Conservation (phyloP, 352 stramenopile genomes). For the Phytophthora parvispora region DNA sequence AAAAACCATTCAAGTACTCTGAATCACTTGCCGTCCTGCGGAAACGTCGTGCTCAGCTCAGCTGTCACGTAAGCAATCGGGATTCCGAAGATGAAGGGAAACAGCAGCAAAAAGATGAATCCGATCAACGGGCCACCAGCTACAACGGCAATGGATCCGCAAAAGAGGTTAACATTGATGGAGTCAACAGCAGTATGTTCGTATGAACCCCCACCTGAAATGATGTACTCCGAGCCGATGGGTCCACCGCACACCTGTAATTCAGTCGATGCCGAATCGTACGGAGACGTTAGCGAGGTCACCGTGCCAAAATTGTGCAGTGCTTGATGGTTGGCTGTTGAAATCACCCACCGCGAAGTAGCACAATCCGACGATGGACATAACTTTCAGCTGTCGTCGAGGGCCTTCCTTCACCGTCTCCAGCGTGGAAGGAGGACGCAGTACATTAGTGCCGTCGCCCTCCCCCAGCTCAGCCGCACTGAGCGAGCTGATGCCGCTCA, state of each 20-base stretch:
- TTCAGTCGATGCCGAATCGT: neutral
- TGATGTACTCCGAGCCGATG: constrained; percentile 56
- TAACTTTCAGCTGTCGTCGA: constrained; percentile 62
- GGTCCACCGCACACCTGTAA: constrained; percentile 42
- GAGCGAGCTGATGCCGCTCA: constrained; percentile 23
- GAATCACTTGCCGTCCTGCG: constrained; percentile 62
- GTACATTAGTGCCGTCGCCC: constrained; percentile 14
- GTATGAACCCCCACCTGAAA: constrained; percentile 33
- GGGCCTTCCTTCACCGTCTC: constrained; percentile 52
- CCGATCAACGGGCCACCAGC: constrained; percentile 72
- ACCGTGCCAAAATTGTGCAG: neutral
- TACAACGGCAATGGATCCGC: constrained; percentile 3
- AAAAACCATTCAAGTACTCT: neutral
- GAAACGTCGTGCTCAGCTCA: constrained; percentile 93
- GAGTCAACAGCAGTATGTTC: neutral
- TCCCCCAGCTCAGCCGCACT: constrained; percentile 46
- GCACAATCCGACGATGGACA: constrained; percentile 66
- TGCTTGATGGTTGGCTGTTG: no score
- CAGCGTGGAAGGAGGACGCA: constrained; percentile 28
- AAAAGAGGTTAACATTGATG: neutral
- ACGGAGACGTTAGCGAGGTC: neutral
- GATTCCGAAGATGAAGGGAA: constrained; percentile 93
- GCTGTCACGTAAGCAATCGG: constrained; percentile 94
- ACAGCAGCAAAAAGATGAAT: constrained; percentile 88
- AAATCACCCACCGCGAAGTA: constrained; percentile 54